These are phyloP conservation scores for Xylariales sp. DNA, from an alignment of 2,329 filamentous ascomycete genomes.

Conservation along the genomic window DNA sequence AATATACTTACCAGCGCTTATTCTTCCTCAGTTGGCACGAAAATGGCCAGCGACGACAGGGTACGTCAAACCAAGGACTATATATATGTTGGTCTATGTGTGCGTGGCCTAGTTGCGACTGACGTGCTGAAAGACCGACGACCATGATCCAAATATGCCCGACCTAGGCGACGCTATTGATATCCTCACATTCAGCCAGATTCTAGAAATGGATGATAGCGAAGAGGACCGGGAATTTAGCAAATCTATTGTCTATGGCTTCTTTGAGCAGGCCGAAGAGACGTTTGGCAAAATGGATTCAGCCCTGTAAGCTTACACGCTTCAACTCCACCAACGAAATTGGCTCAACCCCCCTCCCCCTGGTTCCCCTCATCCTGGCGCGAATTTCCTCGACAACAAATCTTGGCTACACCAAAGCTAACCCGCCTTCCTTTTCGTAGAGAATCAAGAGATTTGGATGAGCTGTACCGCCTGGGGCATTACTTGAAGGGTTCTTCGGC, in stretches of 20 bases:
- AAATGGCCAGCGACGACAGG: slow-evolving; percentile 47
- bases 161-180: slow-evolving; percentile 84
- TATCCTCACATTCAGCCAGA: slow-evolving; percentile 85
- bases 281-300: slow-evolving; percentile 89
- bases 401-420: slow-evolving; percentile 32
- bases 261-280: slow-evolving; percentile 89
- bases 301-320: slow-evolving; percentile 74
- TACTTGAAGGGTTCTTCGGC: slow-evolving; percentile 98
- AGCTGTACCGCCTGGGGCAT: slow-evolving; percentile 87
- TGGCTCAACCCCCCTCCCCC: slow-evolving; percentile 22
- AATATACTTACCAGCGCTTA: slow-evolving; percentile 24
- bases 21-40: slow-evolving; percentile 14
- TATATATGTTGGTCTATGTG: slow-evolving; percentile 1
- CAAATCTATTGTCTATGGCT: slow-evolving; percentile 86
- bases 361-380: slow-evolving; percentile 24
- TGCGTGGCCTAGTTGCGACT: slow-evolving; percentile 9
- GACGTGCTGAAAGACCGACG: slow-evolving; percentile 55
- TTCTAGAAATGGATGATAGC: slow-evolving; percentile 98
- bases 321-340: slow-evolving; percentile 18
- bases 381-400: slow-evolving; percentile 10
- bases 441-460: slow-evolving; percentile 72
- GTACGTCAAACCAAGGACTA: slow-evolving; percentile 41
- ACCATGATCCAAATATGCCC: slow-evolving; percentile 61
- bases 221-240: slow-evolving; percentile 89
- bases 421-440: slow-evolving; percentile 59